These are phyloP conservation scores for Tulasnella sp. DNA, from an alignment of 768 basidiomycete species.

Conservation along the genomic window DNA sequence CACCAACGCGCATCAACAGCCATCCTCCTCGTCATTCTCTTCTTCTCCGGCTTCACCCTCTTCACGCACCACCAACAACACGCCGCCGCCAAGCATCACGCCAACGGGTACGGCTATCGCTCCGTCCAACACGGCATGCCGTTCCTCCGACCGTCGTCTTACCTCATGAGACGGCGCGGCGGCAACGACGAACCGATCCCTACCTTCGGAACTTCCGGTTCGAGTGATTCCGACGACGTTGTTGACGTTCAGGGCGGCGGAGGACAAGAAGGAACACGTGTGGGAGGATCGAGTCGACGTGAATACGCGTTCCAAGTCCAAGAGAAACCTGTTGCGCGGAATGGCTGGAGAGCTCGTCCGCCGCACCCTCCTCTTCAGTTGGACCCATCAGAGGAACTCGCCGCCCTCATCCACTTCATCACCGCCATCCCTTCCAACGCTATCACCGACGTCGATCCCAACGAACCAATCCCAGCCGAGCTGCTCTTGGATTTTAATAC, in stretches of 20 bases:
- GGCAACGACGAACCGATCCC: background rate
- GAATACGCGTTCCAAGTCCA: background rate
- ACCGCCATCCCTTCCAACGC: constrained; percentile 67
- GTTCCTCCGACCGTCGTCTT: background rate
- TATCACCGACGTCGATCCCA: constrained; percentile 61
- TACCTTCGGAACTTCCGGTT: background rate
- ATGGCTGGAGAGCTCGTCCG: background rate
- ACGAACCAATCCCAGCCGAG: constrained; percentile 62
- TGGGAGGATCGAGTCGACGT: background rate
- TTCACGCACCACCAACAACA: background rate
- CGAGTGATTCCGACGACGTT: background rate
- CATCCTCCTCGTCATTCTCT: constrained; percentile 1
- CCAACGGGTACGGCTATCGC: background rate
- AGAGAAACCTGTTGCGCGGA: background rate
- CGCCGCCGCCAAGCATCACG: background rate
- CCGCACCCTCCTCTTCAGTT: constrained; percentile 41
- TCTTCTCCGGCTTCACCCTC: constrained; percentile 11
- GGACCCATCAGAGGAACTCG: constrained; percentile 54
- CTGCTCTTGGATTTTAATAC: constrained; percentile 80
- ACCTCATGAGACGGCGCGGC: background rate
- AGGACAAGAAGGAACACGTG: background rate
- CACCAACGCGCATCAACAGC: constrained; percentile 11
- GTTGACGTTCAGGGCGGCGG: background rate
- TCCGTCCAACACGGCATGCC: background rate
- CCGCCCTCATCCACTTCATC: constrained; percentile 65